Conservation (phyloP, 305 asterid genomes). For the Euphrasia arctica region DNA sequence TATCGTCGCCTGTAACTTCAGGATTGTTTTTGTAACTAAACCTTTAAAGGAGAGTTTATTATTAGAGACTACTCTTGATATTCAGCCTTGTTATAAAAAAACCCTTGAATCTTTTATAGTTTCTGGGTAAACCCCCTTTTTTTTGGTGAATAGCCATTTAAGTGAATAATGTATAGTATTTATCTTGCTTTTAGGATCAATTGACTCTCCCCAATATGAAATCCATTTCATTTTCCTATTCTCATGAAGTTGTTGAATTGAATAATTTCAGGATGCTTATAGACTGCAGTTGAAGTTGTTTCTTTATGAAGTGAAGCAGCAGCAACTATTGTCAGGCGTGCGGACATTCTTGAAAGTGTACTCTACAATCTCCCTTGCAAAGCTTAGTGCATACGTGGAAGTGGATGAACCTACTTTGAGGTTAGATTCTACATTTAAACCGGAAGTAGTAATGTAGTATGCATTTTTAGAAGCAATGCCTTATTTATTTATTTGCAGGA, state of each 20-base stretch:
- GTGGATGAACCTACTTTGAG: constrained; percentile 89
- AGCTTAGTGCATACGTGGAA: constrained; percentile 79
- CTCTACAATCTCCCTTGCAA: constrained; percentile 76
- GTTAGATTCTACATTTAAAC: constrained; percentile 29
- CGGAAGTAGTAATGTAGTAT: constrained; percentile 1
- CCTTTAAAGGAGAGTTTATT: too few relatives aligned
- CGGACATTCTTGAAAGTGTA: constrained; percentile 84
- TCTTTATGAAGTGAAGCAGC: constrained; percentile 93
- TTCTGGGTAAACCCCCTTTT: too few relatives aligned
- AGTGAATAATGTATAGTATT: too few relatives aligned
- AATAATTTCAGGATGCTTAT: constrained; percentile 66
- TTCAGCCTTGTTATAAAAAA: too few relatives aligned
- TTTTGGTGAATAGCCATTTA: too few relatives aligned
- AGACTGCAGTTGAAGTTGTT: constrained; percentile 71
- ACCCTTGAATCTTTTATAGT: neutral
- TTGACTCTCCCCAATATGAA: too few relatives aligned
- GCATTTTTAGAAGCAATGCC: constrained; percentile 4
- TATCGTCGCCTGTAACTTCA: too few relatives aligned
- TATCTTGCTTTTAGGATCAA: neutral
- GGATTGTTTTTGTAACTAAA: too few relatives aligned
- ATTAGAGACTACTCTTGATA: too few relatives aligned
- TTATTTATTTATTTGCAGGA: constrained; percentile 41
- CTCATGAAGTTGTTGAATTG: neutral
- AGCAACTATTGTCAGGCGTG: constrained; percentile 71
- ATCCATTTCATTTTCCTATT: neutral